Evolutionary conservation across 495 filamentous ascomycete species (phyloP), one percentile per base, ranked within the genome.

Genomic region (Neurospora sp.): DNA sequence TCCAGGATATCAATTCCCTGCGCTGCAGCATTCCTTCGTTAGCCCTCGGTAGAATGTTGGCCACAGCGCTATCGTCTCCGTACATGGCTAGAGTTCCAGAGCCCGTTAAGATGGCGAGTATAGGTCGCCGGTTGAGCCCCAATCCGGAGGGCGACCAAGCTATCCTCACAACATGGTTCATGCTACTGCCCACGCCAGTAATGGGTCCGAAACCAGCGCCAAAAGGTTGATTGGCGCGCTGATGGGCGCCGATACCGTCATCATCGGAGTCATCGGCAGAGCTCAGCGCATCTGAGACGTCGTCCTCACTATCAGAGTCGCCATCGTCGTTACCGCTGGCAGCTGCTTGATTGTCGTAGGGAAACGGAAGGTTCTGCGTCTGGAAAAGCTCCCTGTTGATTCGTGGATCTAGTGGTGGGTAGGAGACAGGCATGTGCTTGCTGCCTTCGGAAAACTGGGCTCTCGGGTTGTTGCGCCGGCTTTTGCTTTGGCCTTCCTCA

Each of bases 141-240:
- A 86, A 75, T 1, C 83, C 83, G 4, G 78, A 77, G 1, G 84
- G 84, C 10, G 83, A 85, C 84, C 84, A 86, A 20, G 72, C 79
- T 48, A 86, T 72, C 8, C 75, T 65, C 1, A 86, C 81, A 35
- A 84, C 80, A 42, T 86, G 83, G 71, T 84, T 84, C 79, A 86
- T 80, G 20, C 82, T 83, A 70, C 82, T 84, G 7, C 84, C 84
- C 5, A 80, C 78, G 20, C 83, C 80, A 1, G 82, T 82, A 40
- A 86, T 78, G 9, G 77, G 72, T 8, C 83, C 82, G n/a, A 77
- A 76, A 6, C 84, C 84, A 12, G 81, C 82, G 7, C 84, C 84
- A 27, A 79, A 81, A 4, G 82, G 78, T 16, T 75, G 73, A 27
- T 79, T 76, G 59, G 70, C 70, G 10, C 74, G 74, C 16, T 70